Evolutionary conservation across 2,329 filamentous ascomycete species (phyloP), one percentile per base, ranked within the genome.

Genomic region (Colletotrichum brevisporum): DNA sequence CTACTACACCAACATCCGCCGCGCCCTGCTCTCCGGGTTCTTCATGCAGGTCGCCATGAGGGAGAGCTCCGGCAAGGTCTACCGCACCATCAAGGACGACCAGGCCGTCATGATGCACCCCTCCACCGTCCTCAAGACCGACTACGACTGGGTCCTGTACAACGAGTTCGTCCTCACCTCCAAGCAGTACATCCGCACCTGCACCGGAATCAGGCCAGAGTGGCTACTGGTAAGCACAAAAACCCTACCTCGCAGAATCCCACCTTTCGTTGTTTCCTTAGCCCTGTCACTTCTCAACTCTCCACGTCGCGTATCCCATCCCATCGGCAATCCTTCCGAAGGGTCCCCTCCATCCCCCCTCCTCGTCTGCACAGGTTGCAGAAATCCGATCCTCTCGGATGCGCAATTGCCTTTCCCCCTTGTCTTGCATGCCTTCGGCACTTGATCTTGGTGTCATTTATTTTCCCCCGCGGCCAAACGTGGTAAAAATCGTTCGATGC

Each of bases 41-140:
- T 99, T 99, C 87, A 99, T 99, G 96, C 96, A 99, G 80, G 94
- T 98, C 24, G 97, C 96, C 68, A 98, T 97, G 90, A 94, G 92
- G 78, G 94, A 98, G 77, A 90, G 89, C 59, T 91, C 89, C 36
- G 93, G 93, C 77, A 98, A 98, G 86, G 89, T 93, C 50, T 99
- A 99, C 83, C 90, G 91, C 72, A 99, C 96, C 1, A 92, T 99
- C 79, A 99, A 98, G 85, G 97, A 99, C 78, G 93, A 98, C 76
- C 95, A 98, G 83, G 92, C 89, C 54, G 96, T 99, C 53, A 86
- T 98, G 75, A 88, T 99, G 69, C 96, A 99, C 82, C 96, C 96
- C 2, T 96, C 93, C 73, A 98, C 95, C 0, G 95, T 97, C 39
- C 86, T 99, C 24, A 89, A 90, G 58, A 91, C 94, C 67, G 95